phyloP scores from a whole-genome alignment of 164 flowering plant species.

The Magnolia kwangsiensis region DNA sequence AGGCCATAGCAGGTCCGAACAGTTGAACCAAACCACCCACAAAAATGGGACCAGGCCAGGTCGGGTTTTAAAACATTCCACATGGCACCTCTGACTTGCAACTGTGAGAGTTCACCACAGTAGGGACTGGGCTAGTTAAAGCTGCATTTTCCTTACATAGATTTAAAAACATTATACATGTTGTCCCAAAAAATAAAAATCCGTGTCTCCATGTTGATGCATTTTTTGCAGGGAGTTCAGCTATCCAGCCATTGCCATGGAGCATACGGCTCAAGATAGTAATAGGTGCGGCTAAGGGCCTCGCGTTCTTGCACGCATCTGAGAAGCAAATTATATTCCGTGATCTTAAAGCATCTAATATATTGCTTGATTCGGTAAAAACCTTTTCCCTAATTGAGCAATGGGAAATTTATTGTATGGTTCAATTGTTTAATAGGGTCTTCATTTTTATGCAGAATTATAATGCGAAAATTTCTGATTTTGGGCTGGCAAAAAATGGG shows the following conservation, averaged over 20 bases:
- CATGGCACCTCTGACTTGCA: background rate
- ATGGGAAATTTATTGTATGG: background rate
- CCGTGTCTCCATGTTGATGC: background rate
- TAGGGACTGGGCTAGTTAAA: background rate
- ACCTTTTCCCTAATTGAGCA: background rate
- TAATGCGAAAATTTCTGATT: conserved; percentile 78
- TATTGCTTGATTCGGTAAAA: conserved; percentile 74
- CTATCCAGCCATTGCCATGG: conserved; percentile 71
- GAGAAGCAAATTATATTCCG: conserved; percentile 72
- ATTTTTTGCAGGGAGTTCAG: conserved; percentile 40
- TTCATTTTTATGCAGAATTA: conserved; percentile 46
- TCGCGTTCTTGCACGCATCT: conserved; percentile 71
- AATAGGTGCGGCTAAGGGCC: conserved; percentile 79
- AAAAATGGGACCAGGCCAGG: background rate
- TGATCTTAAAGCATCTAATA: conserved; percentile 87
- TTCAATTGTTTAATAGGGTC: background rate
- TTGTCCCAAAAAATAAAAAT: background rate
- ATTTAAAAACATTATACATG: background rate
- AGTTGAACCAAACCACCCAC: background rate
- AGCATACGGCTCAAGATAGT: conserved; percentile 61
- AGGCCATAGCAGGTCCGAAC: background rate
- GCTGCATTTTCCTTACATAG: background rate
- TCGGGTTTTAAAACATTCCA: too few relatives aligned
- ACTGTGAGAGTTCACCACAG: background rate
- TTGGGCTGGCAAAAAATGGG: conserved; percentile 83